Evolutionary conservation across 768 basidiomycete genomes (phyloP).

Genomic region (Leccinum imitatum): DNA sequence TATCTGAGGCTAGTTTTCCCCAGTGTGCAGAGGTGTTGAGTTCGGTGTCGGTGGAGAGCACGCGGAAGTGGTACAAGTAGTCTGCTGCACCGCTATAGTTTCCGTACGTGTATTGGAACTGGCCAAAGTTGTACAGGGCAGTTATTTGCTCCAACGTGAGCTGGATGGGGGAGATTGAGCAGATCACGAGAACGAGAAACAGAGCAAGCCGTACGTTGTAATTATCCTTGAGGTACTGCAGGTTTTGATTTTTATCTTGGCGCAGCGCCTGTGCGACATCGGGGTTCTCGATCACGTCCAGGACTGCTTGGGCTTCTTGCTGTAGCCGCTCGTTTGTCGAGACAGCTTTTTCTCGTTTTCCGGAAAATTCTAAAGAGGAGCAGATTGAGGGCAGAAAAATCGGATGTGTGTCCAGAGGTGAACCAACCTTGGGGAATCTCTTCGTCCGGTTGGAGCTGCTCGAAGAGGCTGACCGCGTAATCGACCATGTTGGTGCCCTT

Average conservation of each 20-base stretch:
- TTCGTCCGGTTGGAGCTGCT: slow-evolving; percentile 73
- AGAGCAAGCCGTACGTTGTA: slow-evolving; percentile 63
- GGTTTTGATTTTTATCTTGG: slow-evolving; percentile 96
- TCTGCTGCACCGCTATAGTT: slow-evolving; percentile 96
- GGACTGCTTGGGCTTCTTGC: slow-evolving; percentile 87
- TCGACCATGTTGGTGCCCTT: slow-evolving; percentile 99
- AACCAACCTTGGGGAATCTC: slow-evolving; percentile 65
- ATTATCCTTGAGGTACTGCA: slow-evolving; percentile 91
- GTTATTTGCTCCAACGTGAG: slow-evolving; percentile 94
- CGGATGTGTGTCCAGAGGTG: neutral
- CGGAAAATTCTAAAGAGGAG: slow-evolving; percentile 66
- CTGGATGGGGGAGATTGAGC: slow-evolving; percentile 42
- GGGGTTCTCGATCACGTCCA: slow-evolving; percentile 95
- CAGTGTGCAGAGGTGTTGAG: slow-evolving; percentile 96
- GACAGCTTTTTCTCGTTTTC: slow-evolving; percentile 79
- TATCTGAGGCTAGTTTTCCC: slow-evolving; percentile 98
- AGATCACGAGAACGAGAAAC: slow-evolving; percentile 1
- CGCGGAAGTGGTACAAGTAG: slow-evolving; percentile 98
- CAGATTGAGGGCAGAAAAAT: neutral
- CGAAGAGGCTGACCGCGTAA: slow-evolving; percentile 80
- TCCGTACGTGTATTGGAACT: slow-evolving; percentile 98
- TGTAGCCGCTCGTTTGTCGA: slow-evolving; percentile 81
- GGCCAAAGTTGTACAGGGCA: slow-evolving; percentile 95
- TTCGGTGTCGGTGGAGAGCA: slow-evolving; percentile 90
- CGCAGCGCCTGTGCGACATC: slow-evolving; percentile 93